Evolutionary conservation across 2,329 filamentous ascomycete species (phyloP), one percentile per base, ranked within the genome.

Genomic region (Ophiostoma quercus): DNA sequence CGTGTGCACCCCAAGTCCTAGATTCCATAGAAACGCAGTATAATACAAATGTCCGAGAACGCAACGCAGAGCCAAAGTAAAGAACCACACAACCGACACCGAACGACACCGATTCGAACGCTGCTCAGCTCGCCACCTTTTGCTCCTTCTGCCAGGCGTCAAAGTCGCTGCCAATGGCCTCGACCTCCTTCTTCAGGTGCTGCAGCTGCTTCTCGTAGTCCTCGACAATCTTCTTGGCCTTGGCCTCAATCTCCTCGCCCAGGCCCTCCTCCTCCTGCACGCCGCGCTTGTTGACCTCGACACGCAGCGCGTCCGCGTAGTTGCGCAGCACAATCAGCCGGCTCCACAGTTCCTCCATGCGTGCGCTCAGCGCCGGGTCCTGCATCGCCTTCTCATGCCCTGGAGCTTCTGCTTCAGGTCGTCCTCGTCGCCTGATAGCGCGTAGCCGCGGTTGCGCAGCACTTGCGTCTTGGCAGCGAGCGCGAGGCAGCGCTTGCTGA

Each of bases 261-360:
- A 94, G 79, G 0, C 84, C 82, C 43, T 85, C 84, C 19, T 82
- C 81, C 51, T 85, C 83, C 68, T 83, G 81, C 34, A 83, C 80
- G 1, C 87, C 86, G 69, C 89, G 82, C 79, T 88, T 89, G 77
- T 90, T 90, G 71, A 92, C 84, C 81, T 95, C 91, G 74, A 86
- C 87, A 76, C 90, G 89, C 74, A 96, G 79, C 75, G 88, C 85
- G 74, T 89, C 87, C 29, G 90, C 89, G 73, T 92, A 87, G 72
- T 91, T 90, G 73, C 90, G 84, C 66, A 95, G 81, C 51, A 90
- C 86, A n/a, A n/a, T 89, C 80, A 95, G 86, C 65, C 92, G 83
- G 73, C 91, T 92, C 92, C 92, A 95, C 62, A 95, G 87, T 81
- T 95, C 92, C 79, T 95, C 92, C 76, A 92, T 89, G 74, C 91